phyloP scores from a whole-genome alignment of 2,329 filamentous ascomycete genomes.

The Xylariomycetidae sp. region DNA sequence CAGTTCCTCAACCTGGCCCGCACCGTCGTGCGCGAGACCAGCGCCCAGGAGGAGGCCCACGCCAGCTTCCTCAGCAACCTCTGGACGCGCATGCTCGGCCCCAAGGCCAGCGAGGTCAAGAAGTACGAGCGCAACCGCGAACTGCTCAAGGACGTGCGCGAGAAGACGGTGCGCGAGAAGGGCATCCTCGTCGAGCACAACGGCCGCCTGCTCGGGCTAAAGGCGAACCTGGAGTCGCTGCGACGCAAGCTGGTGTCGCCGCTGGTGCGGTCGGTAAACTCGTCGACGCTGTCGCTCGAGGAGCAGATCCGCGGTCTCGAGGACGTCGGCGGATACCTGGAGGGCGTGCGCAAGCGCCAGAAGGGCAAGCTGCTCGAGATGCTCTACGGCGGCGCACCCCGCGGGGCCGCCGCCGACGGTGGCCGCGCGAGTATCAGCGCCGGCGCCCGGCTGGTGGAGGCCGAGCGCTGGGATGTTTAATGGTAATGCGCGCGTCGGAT shows the following conservation, averaged over 20 bases:
- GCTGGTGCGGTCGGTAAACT: slow-evolving; percentile 64
- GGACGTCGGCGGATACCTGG: slow-evolving; percentile 72
- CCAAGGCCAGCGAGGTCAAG: slow-evolving; percentile 65
- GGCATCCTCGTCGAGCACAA: slow-evolving; percentile 81
- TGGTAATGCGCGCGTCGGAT: too few species aligned
- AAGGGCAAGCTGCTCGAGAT: slow-evolving; percentile 79
- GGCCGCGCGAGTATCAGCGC: slow-evolving; percentile 14
- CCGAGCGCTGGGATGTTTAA: slow-evolving; percentile 11
- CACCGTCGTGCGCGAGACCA: slow-evolving; percentile 76
- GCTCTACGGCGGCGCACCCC: slow-evolving; percentile 52
- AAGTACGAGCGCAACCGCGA: slow-evolving; percentile 90
- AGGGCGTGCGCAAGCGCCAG: slow-evolving; percentile 68
- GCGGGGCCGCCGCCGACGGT: slow-evolving; percentile 8
- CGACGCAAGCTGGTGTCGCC: slow-evolving; percentile 79
- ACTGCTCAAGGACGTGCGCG: slow-evolving; percentile 70
- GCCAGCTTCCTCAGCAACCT: slow-evolving; percentile 75
- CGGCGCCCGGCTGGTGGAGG: too few species aligned
- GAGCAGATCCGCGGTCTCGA: slow-evolving; percentile 81
- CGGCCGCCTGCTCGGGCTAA: slow-evolving; percentile 72
- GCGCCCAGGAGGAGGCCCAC: slow-evolving; percentile 72
- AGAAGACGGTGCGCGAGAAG: slow-evolving; percentile 83
- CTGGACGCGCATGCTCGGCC: slow-evolving; percentile 79
- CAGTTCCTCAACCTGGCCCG: slow-evolving; percentile 87
- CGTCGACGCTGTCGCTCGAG: slow-evolving; percentile 67
- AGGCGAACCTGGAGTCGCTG: slow-evolving; percentile 80